Evolutionary conservation across 805 yeast genomes (phyloP).

Genomic region (Candida vaughaniae): DNA sequence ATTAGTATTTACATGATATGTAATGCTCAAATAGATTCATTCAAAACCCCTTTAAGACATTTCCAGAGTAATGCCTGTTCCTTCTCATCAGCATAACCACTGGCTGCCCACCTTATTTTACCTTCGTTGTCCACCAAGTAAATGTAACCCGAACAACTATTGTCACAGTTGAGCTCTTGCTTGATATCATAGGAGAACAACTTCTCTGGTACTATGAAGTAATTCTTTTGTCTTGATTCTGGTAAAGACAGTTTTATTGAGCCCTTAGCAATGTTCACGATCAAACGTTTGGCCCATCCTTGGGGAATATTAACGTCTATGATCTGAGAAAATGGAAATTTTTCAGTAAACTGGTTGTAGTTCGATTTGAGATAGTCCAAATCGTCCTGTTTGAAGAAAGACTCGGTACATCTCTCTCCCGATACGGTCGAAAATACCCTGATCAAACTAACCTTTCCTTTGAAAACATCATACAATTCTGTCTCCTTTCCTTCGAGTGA

Average conservation of each 20-base stretch:
- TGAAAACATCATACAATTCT: conserved; percentile 39
- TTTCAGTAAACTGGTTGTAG: conserved; percentile 35
- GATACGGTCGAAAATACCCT: conserved; percentile 65
- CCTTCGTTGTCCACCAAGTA: conserved; percentile 73
- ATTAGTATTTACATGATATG: background rate
- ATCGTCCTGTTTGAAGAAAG: conserved; percentile 52
- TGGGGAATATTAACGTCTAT: conserved; percentile 79
- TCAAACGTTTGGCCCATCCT: conserved; percentile 60
- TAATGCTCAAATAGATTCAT: no score
- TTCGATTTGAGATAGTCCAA: conserved; percentile 40
- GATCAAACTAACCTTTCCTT: conserved; percentile 59
- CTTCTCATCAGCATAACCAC: conserved; percentile 72
- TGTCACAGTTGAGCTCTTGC: conserved; percentile 62
- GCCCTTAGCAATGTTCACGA: conserved; percentile 51
- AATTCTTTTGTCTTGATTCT: conserved; percentile 50
- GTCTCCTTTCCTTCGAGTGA: conserved; percentile 41
- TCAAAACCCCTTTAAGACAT: conserved; percentile 57
- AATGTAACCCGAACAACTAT: conserved; percentile 79
- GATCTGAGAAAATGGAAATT: conserved; percentile 60
- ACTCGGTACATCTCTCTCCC: conserved; percentile 65
- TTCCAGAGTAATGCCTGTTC: conserved; percentile 68
- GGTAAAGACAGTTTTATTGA: conserved; percentile 47
- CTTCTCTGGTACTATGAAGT: conserved; percentile 62
- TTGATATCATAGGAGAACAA: conserved; percentile 57
- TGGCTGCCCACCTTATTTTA: conserved; percentile 86